These are phyloP conservation scores for Colletotrichum kahawae DNA, from an alignment of 2,329 filamentous ascomycete genomes.

Conservation along the genomic window DNA sequence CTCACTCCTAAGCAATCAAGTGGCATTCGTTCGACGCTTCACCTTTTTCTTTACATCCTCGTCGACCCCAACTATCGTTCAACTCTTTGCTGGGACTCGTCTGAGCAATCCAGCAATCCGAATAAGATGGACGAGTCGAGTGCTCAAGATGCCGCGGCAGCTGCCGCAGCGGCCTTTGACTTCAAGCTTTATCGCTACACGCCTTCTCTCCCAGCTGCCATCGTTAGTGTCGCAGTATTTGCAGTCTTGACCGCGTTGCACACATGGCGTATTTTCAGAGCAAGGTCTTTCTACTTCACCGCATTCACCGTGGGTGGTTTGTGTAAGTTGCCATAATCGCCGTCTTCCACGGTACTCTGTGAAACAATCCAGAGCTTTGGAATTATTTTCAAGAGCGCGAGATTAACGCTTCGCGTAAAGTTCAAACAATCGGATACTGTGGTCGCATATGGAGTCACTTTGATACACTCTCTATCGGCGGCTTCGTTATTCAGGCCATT, in stretches of 20 bases:
- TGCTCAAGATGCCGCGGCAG: neutral
- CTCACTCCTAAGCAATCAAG: rapidly evolving
- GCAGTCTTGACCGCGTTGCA: conserved; percentile 1
- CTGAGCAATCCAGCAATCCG: rapidly evolving
- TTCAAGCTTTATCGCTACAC: conserved; percentile 23
- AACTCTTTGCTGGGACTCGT: neutral
- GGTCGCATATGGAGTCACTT: conserved; percentile 26
- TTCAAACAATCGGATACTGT: conserved; percentile 27
- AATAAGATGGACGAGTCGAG: neutral
- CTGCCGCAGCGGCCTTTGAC: neutral
- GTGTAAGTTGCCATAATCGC: neutral
- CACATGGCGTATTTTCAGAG: conserved; percentile 6
- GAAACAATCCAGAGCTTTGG: neutral
- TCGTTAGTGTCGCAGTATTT: conserved; percentile 9
- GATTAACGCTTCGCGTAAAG: neutral
- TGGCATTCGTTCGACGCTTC: neutral
- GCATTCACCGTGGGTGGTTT: conserved; percentile 19
- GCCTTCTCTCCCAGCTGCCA: conserved; percentile 16
- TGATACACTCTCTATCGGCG: conserved; percentile 9
- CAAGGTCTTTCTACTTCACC: conserved; percentile 17
- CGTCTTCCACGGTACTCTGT: neutral
- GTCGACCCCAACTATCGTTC: neutral
- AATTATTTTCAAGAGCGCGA: neutral
- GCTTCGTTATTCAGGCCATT: conserved; percentile 28
- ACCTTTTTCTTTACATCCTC: neutral